These are phyloP conservation scores for Globisporangium yorkense DNA, from an alignment of 352 stramenopile genomes.

Conservation along the genomic window DNA sequence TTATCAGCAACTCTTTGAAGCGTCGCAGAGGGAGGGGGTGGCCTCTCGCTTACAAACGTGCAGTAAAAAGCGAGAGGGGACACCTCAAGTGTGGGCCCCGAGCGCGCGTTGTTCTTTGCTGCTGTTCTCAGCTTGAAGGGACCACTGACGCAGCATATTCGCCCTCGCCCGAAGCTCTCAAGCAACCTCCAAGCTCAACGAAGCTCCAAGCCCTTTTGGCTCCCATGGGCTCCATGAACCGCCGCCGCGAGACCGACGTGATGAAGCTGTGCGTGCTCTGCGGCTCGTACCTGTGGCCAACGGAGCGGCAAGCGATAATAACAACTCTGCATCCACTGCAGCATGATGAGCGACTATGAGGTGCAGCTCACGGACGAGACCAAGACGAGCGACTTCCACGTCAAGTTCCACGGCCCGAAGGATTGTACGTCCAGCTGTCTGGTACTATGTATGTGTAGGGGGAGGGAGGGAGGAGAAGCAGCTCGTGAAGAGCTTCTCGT, in stretches of 20 bases:
- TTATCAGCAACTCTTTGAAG: constrained; percentile 9
- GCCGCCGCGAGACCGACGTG: constrained; percentile 84
- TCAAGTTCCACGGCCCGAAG: constrained; percentile 83
- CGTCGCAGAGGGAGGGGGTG: neutral
- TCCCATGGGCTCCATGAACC: constrained; percentile 69
- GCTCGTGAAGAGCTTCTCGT: neutral
- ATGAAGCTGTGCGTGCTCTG: constrained; percentile 79
- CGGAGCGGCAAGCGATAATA: too few species aligned
- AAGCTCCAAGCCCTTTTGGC: neutral
- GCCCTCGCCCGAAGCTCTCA: constrained; percentile 1
- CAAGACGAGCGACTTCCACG: constrained; percentile 76
- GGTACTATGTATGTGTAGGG: too few species aligned
- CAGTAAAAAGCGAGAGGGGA: constrained; percentile 18
- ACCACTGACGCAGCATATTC: neutral
- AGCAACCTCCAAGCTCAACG: too few species aligned
- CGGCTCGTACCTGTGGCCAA: neutral
- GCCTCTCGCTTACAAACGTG: constrained; percentile 20
- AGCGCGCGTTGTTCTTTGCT: constrained; percentile 6
- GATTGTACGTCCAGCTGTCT: constrained; percentile 47
- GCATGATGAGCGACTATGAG: constrained; percentile 90
- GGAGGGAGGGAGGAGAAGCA: too few species aligned
- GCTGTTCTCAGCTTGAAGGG: constrained; percentile 1
- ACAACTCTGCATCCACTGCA: constrained; percentile 14
- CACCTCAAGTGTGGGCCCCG: constrained; percentile 18
- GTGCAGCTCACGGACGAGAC: constrained; percentile 79